phyloP scores from a whole-genome alignment of 1,284 basidiomycete species.

The Tylopilus orsonianus region DNA sequence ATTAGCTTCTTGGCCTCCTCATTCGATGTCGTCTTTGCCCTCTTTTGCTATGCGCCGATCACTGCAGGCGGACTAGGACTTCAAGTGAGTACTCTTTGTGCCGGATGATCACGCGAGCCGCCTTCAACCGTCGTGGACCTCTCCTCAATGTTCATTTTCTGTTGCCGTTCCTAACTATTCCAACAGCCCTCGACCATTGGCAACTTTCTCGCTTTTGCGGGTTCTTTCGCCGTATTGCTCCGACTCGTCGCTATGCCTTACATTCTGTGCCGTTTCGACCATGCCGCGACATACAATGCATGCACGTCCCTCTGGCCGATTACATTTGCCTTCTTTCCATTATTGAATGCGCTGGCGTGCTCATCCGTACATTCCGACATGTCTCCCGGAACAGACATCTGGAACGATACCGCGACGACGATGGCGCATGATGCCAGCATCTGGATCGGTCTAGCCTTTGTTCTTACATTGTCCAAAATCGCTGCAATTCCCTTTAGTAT shows the following conservation, averaged over 20 bases:
- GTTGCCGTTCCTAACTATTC: not conserved
- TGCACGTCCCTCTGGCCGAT: slow-evolving; percentile 19
- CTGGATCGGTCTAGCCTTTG: slow-evolving; percentile 13
- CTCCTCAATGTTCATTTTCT: not conserved
- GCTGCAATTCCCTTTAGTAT: slow-evolving; percentile 14
- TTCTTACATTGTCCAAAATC: slow-evolving; percentile 12
- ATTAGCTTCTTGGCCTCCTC: slow-evolving; percentile 54
- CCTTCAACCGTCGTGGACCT: not conserved
- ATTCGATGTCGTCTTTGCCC: slow-evolving; percentile 62
- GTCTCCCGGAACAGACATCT: not conserved
- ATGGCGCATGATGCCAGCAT: not conserved
- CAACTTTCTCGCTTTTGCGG: slow-evolving; percentile 10
- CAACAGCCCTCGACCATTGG: slow-evolving; percentile 13
- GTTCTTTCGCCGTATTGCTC: slow-evolving; percentile 12
- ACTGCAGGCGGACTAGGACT: slow-evolving; percentile 54
- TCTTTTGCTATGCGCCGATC: slow-evolving; percentile 61
- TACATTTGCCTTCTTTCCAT: slow-evolving; percentile 11
- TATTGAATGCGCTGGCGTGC: slow-evolving; percentile 12
- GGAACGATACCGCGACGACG: not conserved
- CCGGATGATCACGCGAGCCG: not conserved
- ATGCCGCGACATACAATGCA: slow-evolving; percentile 10
- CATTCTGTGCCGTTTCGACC: slow-evolving; percentile 18
- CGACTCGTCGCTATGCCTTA: slow-evolving; percentile 11
- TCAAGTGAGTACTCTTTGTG: slow-evolving; percentile 37
- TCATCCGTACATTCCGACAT: not conserved